phyloP scores from a whole-genome alignment of 1,284 basidiomycete species.

The Ceratobasidium sp. region DNA sequence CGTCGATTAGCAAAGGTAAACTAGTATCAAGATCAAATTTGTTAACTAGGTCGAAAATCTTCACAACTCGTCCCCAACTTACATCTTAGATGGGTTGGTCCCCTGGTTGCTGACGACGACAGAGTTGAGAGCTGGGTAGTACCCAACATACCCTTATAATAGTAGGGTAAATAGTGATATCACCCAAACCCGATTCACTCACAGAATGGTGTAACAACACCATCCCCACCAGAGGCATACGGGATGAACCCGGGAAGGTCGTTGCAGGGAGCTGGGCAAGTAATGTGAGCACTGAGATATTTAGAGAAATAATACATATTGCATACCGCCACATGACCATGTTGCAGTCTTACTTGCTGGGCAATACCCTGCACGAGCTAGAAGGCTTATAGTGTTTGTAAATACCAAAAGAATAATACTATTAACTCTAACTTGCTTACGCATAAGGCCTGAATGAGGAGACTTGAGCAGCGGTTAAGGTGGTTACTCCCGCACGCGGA shows the following conservation, averaged over 20 bases:
- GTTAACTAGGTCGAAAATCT: not conserved
- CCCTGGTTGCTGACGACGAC: slow-evolving; percentile 49
- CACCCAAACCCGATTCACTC: not conserved
- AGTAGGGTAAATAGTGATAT: not conserved
- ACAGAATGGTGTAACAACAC: slow-evolving; percentile 45
- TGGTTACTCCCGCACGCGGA: slow-evolving; percentile 26
- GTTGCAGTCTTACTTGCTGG: slow-evolving; percentile 39
- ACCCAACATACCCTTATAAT: slow-evolving; percentile 41
- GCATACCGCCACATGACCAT: slow-evolving; percentile 42
- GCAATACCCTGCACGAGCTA: slow-evolving; percentile 42
- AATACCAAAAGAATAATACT: not conserved
- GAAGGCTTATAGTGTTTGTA: not conserved
- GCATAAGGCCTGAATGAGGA: slow-evolving; percentile 31
- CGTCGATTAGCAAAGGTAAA: slow-evolving; percentile 45
- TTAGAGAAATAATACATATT: not conserved
- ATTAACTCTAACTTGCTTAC: not conserved
- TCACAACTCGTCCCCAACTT: not conserved
- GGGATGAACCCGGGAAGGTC: slow-evolving; percentile 45
- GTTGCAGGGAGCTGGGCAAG: slow-evolving; percentile 40
- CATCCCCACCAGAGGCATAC: slow-evolving; percentile 48
- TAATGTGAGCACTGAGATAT: not conserved
- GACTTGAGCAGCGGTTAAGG: slow-evolving; percentile 22
- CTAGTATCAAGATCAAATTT: not conserved
- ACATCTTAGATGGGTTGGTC: slow-evolving; percentile 49
- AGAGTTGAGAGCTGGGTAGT: slow-evolving; percentile 39